Evolutionary conservation across 1,284 basidiomycete genomes (phyloP).

Genomic region (Coniferiporia weirii): DNA sequence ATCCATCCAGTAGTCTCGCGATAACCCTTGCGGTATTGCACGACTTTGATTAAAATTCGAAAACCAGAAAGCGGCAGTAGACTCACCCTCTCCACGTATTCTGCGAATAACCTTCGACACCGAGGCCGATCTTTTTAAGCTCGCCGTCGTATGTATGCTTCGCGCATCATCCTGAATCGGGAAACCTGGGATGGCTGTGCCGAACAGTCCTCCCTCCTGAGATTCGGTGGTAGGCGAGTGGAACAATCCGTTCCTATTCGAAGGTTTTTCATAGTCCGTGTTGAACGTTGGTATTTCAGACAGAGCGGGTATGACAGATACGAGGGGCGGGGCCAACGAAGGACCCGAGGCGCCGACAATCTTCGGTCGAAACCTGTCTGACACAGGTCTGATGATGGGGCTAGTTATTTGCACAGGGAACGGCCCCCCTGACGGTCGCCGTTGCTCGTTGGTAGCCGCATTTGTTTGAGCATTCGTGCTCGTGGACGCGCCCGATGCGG

Average conservation of each 20-base stretch:
- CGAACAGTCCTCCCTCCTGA: slow-evolving; percentile 54
- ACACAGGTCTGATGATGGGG: slow-evolving; percentile 38
- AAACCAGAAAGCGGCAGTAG: neutral
- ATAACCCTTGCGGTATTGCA: slow-evolving; percentile 50
- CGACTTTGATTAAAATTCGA: slow-evolving; percentile 6
- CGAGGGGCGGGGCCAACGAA: slow-evolving; percentile 58
- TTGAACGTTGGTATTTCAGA: slow-evolving; percentile 67
- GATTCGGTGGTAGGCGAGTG: slow-evolving; percentile 48
- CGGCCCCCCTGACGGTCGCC: slow-evolving; percentile 44
- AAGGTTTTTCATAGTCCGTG: slow-evolving; percentile 54
- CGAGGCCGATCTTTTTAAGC: slow-evolving; percentile 68
- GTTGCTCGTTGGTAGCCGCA: slow-evolving; percentile 39
- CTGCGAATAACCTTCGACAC: slow-evolving; percentile 87
- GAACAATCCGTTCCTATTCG: slow-evolving; percentile 45
- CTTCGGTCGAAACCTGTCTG: slow-evolving; percentile 53
- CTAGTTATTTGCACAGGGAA: slow-evolving; percentile 38
- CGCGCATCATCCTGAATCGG: slow-evolving; percentile 78
- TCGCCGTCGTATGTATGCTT: slow-evolving; percentile 68
- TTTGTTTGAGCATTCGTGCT: slow-evolving; percentile 22
- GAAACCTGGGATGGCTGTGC: slow-evolving; percentile 77
- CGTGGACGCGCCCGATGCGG: slow-evolving; percentile 31
- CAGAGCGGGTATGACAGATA: slow-evolving; percentile 75
- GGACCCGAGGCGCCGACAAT: slow-evolving; percentile 46
- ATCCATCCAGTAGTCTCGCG: slow-evolving; percentile 94
- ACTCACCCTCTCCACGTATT: slow-evolving; percentile 77